phyloP scores from a whole-genome alignment of 306 rosid genomes.

The Senna tora region DNA sequence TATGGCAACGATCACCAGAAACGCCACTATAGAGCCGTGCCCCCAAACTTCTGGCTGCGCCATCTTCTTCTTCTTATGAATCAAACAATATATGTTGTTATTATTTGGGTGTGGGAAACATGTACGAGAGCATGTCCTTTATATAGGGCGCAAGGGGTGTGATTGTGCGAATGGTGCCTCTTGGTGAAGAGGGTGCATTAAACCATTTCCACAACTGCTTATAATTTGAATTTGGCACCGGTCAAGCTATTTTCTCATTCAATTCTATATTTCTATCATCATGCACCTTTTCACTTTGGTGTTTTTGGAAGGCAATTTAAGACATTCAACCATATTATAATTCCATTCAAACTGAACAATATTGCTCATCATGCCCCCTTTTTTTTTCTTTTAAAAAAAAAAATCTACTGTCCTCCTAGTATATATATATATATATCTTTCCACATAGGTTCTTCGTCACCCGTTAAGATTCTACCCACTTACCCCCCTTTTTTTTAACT shows the following conservation, averaged over 20 bases:
- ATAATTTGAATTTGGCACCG: not conserved
- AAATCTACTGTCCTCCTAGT: not conserved
- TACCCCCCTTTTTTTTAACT: too few species aligned
- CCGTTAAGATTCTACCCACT: not conserved
- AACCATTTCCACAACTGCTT: not conserved
- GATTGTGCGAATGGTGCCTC: not conserved
- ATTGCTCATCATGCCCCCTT: too few species aligned
- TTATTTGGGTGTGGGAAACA: too few species aligned
- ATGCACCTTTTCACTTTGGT: not conserved
- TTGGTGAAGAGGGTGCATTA: not conserved
- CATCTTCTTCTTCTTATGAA: too few species aligned
- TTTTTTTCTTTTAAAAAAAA: too few species aligned
- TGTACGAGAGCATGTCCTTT: not conserved
- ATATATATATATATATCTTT: not conserved
- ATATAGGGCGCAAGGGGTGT: slow-evolving; percentile 30
- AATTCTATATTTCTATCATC: not conserved
- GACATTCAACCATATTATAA: not conserved
- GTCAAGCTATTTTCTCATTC: not conserved
- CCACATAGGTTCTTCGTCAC: not conserved
- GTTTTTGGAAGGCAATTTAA: not conserved
- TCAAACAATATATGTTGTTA: too few species aligned
- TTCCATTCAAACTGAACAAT: too few species aligned
- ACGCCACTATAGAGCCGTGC: slow-evolving; percentile 19
- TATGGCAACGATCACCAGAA: slow-evolving; percentile 14
- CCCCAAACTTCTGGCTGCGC: slow-evolving; percentile 52